Evolutionary conservation across 208 protist species (phyloP), one percentile per base, ranked within the genome.

Genomic region (Novymonas esmeraldas): DNA sequence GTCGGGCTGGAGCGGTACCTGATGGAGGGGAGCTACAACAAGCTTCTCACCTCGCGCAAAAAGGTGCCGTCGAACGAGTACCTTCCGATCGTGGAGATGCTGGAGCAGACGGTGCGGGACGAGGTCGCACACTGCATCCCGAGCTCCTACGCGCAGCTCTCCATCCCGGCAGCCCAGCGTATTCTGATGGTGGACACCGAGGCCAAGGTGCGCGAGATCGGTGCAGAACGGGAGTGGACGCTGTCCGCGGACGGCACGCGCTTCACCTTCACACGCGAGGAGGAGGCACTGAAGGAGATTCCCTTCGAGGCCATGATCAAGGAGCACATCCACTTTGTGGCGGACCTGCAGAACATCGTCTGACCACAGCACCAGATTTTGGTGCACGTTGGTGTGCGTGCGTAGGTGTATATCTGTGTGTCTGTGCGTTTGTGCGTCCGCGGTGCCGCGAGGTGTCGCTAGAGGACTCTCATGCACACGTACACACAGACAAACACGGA

Each of bases 21-120:
- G 45, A 98, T 98, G 95, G 92, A 98, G 69, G 93, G 94, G 3
- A 97, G 89, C 64, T 98, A 98, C 80, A 90, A 96, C 75, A 97
- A 97, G 62, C 76, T 98, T 18, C 87, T 96, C 49, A 90, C 80
- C 44, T 85, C 89, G 2, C 82, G 90, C 38, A 79, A 83, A 46
- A 87, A 96, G 56, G 95, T 87, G 33, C 95, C 95, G 31, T 92
- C 84, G 31, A 95, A 88, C 39, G 90, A 97, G 73, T 98, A 96
- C 73, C 59, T 94, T 28, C 82, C 91, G 28, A 76, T 98, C 38
- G 92, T 97, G 61, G 84, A 95, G 58, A 87, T 97, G 78, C 76
- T 98, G 10, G 84, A 96, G 62, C 74, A 76, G 39, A 97, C 93
- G 16, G 94, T 97, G 57, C 85, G 95, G 14, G 79, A 89, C 39